phyloP scores from a whole-genome alignment of 129 eudicot species.

The Saussurea involucrata region DNA sequence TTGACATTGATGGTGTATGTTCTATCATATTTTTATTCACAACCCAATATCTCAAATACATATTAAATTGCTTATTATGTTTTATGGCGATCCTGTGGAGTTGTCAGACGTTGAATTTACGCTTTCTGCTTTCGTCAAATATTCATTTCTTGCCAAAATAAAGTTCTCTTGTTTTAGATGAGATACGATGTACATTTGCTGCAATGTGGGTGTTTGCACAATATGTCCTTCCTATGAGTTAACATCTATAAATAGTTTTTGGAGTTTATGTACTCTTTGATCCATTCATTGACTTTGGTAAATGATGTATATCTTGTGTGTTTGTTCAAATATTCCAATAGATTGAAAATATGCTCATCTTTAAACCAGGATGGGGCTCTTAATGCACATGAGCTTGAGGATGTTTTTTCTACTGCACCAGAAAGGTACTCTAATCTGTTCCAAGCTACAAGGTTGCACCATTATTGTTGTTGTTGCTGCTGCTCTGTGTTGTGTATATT shows the following conservation, averaged over 20 bases:
- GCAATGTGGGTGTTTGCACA: neutral
- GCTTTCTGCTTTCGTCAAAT: neutral
- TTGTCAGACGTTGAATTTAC: neutral
- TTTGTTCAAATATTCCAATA: neutral
- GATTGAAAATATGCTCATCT: conserved; percentile 5
- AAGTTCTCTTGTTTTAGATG: neutral
- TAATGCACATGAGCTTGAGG: conserved; percentile 69
- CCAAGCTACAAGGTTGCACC: neutral
- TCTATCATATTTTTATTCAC: conserved; percentile 2
- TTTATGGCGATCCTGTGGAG: neutral
- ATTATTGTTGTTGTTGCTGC: neutral
- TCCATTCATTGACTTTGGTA: neutral
- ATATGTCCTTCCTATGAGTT: neutral
- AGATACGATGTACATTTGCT: neutral
- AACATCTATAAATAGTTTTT: neutral
- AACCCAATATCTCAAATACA: neutral
- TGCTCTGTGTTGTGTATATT: neutral
- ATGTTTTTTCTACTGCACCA: conserved; percentile 92
- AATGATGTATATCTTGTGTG: neutral
- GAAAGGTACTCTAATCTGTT: conserved; percentile 58
- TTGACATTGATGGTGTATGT: conserved; percentile 81
- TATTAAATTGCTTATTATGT: neutral
- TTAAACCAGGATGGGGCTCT: conserved; percentile 75
- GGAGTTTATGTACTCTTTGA: neutral
- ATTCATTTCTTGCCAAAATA: neutral